Evolutionary conservation across 352 stramenopile species (phyloP).

Genomic region (Phytopythium mirpurense): DNA sequence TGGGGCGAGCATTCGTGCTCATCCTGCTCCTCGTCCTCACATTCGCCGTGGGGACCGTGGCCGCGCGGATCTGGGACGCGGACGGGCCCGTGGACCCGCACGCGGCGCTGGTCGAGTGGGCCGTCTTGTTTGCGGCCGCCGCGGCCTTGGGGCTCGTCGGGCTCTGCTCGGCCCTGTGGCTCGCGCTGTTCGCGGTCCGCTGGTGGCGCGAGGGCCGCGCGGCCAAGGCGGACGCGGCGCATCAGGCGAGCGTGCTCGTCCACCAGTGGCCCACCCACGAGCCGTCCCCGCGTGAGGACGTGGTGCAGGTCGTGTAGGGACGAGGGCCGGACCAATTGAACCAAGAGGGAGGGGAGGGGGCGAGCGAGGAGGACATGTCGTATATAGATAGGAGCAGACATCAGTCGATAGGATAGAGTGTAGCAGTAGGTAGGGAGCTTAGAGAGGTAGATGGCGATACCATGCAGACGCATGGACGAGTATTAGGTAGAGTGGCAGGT

Average conservation of each 20-base stretch:
- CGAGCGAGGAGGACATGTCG: too few relatives aligned
- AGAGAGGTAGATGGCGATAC: too few relatives aligned
- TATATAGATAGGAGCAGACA: too few relatives aligned
- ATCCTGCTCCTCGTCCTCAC: constrained; percentile 24
- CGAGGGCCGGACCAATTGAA: too few relatives aligned
- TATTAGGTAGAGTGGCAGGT: too few relatives aligned
- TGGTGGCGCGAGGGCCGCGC: constrained; percentile 24
- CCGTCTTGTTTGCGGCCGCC: constrained; percentile 39
- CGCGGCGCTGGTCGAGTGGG: constrained; percentile 41
- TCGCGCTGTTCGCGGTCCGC: constrained; percentile 36
- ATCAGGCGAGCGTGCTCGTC: constrained; percentile 1
- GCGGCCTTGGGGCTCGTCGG: constrained; percentile 36
- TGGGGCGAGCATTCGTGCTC: constrained; percentile 28
- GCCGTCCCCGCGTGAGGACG: background rate
- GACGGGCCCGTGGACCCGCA: constrained; percentile 9
- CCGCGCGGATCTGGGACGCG: constrained; percentile 17
- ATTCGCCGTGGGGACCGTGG: constrained; percentile 30
- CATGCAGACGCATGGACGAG: too few relatives aligned
- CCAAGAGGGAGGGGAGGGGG: too few relatives aligned
- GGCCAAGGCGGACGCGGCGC: constrained; percentile 7
- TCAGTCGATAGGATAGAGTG: too few relatives aligned
- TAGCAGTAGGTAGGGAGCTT: too few relatives aligned
- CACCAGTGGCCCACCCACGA: constrained; percentile 1
- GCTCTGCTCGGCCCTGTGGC: constrained; percentile 32
- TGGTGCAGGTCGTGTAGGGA: too few relatives aligned